phyloP scores from a whole-genome alignment of 176 grass and related monocot species.

The Ensete glaucum region DNA sequence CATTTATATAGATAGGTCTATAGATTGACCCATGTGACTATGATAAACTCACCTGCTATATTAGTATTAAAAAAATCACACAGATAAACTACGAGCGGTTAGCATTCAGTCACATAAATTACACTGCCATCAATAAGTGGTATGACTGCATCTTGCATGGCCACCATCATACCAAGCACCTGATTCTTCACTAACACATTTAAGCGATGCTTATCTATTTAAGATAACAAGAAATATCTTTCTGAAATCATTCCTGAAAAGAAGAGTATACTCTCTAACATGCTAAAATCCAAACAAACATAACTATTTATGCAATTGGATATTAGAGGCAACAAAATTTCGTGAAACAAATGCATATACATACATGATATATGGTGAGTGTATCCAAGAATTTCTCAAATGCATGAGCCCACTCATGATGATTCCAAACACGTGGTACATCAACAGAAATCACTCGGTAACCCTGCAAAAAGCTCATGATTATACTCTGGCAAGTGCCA shows the following conservation, averaged over 20 bases:
- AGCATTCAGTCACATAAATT: not conserved
- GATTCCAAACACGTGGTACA: conserved; percentile 84
- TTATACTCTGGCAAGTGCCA: not conserved
- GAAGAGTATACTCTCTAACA: not conserved
- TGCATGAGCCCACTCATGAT: conserved; percentile 82
- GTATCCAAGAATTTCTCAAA: conserved; percentile 97
- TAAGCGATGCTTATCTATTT: not conserved
- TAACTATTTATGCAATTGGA: too few relatives aligned
- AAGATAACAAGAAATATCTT: not conserved
- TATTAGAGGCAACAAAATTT: not conserved
- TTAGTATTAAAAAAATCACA: not conserved
- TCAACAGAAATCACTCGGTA: conserved; percentile 95
- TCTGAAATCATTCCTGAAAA: not conserved
- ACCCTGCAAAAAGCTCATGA: conserved; percentile 43
- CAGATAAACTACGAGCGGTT: not conserved
- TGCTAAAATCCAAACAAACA: not conserved
- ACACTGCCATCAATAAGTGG: not conserved
- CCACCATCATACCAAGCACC: not conserved
- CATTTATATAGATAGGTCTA: too few relatives aligned
- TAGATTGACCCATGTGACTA: too few relatives aligned
- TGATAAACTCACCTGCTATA: not conserved
- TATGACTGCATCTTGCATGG: not conserved
- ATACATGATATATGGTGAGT: conserved; percentile 92
- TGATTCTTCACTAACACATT: not conserved
- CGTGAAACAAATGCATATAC: not conserved